A percentile compares a stretch with the other conserved stretches of the same genome.
These are phyloP conservation scores for Cardamine resedifolia DNA, from an alignment of 345 rosid species.

Conservation along the genomic window DNA sequence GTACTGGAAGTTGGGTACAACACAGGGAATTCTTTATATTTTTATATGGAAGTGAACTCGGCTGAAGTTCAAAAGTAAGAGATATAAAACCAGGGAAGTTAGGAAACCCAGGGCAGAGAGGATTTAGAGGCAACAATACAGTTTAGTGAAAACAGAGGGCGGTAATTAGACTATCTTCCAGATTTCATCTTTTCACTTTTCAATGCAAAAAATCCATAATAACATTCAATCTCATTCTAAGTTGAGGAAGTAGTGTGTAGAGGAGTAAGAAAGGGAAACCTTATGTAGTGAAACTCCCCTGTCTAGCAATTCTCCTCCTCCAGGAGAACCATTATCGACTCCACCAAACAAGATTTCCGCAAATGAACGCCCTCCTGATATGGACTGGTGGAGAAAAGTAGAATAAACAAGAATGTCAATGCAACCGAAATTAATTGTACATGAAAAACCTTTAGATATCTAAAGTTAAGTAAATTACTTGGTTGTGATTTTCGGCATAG, in stretches of 20 bases:
- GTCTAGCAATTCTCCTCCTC: constrained; percentile 46
- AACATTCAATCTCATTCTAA: constrained; percentile 8
- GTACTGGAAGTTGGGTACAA: constrained; percentile 10
- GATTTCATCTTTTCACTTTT: constrained; percentile 12
- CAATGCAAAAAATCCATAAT: constrained; percentile 4
- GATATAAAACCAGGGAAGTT: background rate
- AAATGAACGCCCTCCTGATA: constrained; percentile 91
- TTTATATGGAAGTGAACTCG: background rate
- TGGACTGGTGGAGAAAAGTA: constrained; percentile 56
- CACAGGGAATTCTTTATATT: background rate
- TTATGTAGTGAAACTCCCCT: constrained; percentile 74
- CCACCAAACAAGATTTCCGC: constrained; percentile 82
- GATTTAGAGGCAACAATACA: constrained; percentile 11
- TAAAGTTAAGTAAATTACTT: constrained; percentile 51
- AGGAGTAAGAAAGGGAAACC: constrained; percentile 42
- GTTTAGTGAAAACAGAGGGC: background rate
- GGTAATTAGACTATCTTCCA: background rate
- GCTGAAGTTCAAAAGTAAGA: background rate
- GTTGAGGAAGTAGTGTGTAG: constrained; percentile 7
- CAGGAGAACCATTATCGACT: constrained; percentile 50
- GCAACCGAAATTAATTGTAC: no score
- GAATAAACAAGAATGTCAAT: constrained; percentile 21
- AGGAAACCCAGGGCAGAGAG: background rate
- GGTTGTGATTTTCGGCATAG: constrained; percentile 84
- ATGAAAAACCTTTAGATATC: constrained; percentile 16